phyloP scores from a whole-genome alignment of 2,329 filamentous ascomycete genomes.

The Ophiocordyceps camponoti-leonardi region DNA sequence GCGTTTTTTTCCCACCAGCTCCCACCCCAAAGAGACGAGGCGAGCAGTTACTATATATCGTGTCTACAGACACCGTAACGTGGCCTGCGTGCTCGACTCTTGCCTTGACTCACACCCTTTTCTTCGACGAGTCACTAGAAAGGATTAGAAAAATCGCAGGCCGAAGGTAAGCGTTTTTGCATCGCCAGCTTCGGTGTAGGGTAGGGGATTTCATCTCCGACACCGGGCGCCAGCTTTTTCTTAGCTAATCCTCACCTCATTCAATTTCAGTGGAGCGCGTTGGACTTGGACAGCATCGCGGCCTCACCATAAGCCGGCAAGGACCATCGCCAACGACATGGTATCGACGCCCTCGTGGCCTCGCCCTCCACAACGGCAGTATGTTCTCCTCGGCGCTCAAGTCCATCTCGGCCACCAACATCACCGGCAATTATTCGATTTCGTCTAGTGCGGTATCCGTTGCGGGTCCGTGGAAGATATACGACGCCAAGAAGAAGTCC shows the following conservation, averaged over 20 bases:
- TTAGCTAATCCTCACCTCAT: too few species aligned
- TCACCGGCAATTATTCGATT: constrained; percentile 78
- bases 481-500: constrained; percentile 92
- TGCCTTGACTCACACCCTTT: too few species aligned
- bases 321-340: constrained; percentile 8
- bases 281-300: too few species aligned
- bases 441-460: constrained; percentile 58
- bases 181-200: too few species aligned
- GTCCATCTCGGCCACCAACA: constrained; percentile 79
- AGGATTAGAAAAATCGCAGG: too few species aligned
- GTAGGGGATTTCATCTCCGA: too few species aligned
- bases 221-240: too few species aligned
- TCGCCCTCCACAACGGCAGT: constrained; percentile 8
- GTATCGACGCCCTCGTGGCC: constrained; percentile 7
- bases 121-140: too few species aligned
- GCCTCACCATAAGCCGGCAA: background rate
- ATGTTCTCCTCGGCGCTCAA: constrained; percentile 95
- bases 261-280: too few species aligned
- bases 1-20: background rate
- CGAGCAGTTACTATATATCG: background rate
- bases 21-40: background rate
- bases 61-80: background rate
- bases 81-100: too few species aligned
- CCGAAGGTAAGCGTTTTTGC: too few species aligned
- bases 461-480: constrained; percentile 92